Conservation (phyloP, 2,329 filamentous ascomycete genomes). For the Clonostachys solani region DNA sequence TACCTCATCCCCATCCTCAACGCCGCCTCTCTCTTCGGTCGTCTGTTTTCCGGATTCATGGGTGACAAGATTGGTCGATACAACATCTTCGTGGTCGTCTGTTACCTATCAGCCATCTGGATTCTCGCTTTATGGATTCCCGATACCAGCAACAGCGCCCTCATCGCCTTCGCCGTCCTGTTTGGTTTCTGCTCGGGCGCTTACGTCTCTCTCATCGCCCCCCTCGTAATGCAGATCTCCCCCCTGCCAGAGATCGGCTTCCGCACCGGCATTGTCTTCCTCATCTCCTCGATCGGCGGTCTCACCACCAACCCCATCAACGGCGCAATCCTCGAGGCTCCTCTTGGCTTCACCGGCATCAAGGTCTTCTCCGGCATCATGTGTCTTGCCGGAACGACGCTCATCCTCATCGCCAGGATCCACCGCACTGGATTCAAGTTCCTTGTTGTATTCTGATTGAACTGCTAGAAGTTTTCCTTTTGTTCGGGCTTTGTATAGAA, state of each 20-base stretch:
- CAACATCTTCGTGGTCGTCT: slow-evolving; percentile 40
- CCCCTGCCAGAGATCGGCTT: slow-evolving; percentile 47
- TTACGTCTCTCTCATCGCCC: slow-evolving; percentile 29
- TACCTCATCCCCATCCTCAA: slow-evolving; percentile 33
- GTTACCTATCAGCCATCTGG: slow-evolving; percentile 29
- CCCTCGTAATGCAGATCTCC: slow-evolving; percentile 45
- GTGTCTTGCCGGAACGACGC: slow-evolving; percentile 17
- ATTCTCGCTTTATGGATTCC: slow-evolving; percentile 38
- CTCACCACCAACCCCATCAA: slow-evolving; percentile 54
- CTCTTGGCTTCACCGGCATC: slow-evolving; percentile 21
- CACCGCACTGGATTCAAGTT: background rate
- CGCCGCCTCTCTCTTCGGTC: slow-evolving; percentile 29
- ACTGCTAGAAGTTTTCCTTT: too few relatives aligned
- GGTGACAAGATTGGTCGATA: slow-evolving; percentile 30
- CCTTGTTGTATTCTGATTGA: background rate
- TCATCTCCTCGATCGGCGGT: slow-evolving; percentile 49
- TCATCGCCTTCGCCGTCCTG: slow-evolving; percentile 32
- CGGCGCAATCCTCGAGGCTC: slow-evolving; percentile 32
- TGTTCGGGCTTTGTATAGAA: too few relatives aligned
- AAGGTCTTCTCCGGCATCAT: slow-evolving; percentile 29
- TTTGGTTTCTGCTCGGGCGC: slow-evolving; percentile 38
- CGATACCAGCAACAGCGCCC: slow-evolving; percentile 14
- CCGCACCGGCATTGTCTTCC: slow-evolving; percentile 39
- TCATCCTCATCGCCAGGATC: background rate
- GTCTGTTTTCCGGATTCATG: slow-evolving; percentile 21